These are phyloP conservation scores for Dactylellina parvicollis DNA, from an alignment of 2,329 filamentous ascomycete species.

Conservation along the genomic window DNA sequence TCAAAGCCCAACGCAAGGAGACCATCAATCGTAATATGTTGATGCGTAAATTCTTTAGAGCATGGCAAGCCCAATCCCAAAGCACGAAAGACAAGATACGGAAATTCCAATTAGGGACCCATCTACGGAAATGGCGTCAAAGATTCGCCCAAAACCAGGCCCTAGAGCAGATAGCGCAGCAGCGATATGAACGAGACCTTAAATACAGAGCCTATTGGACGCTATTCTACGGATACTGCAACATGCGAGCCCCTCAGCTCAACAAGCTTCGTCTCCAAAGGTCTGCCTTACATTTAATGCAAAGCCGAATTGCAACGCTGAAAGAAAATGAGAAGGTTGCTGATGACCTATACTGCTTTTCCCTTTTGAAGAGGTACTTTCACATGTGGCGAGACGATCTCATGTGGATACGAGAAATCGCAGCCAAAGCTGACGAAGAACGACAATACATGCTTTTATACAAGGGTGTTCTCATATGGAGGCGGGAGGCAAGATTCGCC, in stretches of 20 bases:
- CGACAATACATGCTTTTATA: slow-evolving; percentile 43
- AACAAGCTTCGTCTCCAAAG: slow-evolving; percentile 46
- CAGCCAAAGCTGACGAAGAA: slow-evolving; percentile 46
- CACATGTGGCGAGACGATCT: slow-evolving; percentile 41
- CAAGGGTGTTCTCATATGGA: slow-evolving; percentile 38
- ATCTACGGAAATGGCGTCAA: slow-evolving; percentile 34
- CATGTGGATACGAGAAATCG: slow-evolving; percentile 41
- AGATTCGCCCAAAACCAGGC: slow-evolving; percentile 22
- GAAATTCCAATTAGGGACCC: slow-evolving; percentile 10
- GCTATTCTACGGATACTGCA: slow-evolving; percentile 50
- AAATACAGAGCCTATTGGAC: slow-evolving; percentile 52
- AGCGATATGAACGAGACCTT: slow-evolving; percentile 40
- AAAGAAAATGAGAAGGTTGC: slow-evolving; percentile 43
- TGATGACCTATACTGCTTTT: slow-evolving; percentile 46
- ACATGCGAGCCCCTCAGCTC: slow-evolving; percentile 41
- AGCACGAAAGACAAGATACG: slow-evolving; percentile 21
- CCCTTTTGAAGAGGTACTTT: slow-evolving; percentile 39
- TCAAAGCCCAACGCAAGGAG: slow-evolving; percentile 36
- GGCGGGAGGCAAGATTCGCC: slow-evolving; percentile 42
- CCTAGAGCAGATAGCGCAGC: slow-evolving; percentile 26
- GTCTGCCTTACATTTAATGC: slow-evolving; percentile 33
- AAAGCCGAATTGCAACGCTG: slow-evolving; percentile 10
- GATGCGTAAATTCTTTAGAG: slow-evolving; percentile 46
- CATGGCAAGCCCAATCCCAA: slow-evolving; percentile 37
- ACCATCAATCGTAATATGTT: slow-evolving; percentile 44